Conservation (phyloP, 805 yeast genomes). For the Cyberlindnera suaveolens region DNA sequence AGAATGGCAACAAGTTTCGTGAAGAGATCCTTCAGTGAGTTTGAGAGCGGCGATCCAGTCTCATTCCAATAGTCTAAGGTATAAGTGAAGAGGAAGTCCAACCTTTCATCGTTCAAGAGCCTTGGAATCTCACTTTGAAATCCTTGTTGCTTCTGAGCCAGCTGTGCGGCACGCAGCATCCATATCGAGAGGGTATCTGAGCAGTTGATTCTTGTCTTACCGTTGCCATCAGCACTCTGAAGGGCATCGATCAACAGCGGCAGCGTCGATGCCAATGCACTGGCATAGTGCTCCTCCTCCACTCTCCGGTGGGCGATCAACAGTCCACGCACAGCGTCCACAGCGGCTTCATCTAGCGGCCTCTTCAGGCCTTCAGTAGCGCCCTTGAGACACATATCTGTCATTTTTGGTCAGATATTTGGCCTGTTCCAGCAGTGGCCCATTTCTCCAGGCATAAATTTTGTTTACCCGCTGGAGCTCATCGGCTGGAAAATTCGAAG, state of each 20-base stretch:
- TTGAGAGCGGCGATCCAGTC: slow-evolving; percentile 63
- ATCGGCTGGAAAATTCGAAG: too few species aligned
- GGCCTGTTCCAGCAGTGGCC: too few species aligned
- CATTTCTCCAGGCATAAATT: too few species aligned
- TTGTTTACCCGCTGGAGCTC: too few species aligned
- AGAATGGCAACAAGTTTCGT: slow-evolving; percentile 42
- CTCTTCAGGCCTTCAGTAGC: neutral
- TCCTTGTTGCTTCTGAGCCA: slow-evolving; percentile 12
- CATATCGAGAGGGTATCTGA: slow-evolving; percentile 64
- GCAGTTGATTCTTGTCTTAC: slow-evolving; percentile 33
- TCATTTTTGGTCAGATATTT: neutral
- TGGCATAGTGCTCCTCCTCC: slow-evolving; percentile 6
- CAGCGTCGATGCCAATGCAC: slow-evolving; percentile 17
- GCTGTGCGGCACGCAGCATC: slow-evolving; percentile 50
- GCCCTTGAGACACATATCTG: neutral
- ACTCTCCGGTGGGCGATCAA: slow-evolving; percentile 16
- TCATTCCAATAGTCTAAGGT: slow-evolving; percentile 67
- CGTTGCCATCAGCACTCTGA: slow-evolving; percentile 28
- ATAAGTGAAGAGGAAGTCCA: slow-evolving; percentile 39
- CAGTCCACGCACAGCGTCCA: slow-evolving; percentile 6
- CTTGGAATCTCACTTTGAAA: slow-evolving; percentile 7
- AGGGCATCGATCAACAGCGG: slow-evolving; percentile 28
- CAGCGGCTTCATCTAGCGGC: slow-evolving; percentile 5
- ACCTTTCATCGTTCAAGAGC: slow-evolving; percentile 13
- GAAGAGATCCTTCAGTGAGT: slow-evolving; percentile 59